Evolutionary conservation across 2,329 filamentous ascomycete genomes (phyloP), one percentile per base, ranked within the genome.

Genomic region (Pseudogymnoascus pannorum): DNA sequence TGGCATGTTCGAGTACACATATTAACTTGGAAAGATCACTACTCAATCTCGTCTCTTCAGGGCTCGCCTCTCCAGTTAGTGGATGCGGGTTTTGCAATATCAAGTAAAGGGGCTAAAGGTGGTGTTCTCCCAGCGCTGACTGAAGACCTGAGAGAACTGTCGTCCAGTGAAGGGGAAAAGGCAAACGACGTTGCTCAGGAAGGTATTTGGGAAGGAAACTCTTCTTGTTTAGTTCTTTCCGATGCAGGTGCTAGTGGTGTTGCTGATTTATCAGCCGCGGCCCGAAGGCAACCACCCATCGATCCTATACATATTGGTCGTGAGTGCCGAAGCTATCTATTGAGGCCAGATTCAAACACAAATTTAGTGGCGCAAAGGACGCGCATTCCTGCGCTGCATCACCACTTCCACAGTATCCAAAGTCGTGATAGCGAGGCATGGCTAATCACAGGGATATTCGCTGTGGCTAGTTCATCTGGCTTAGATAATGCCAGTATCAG

Each of bases 1-100:
- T 76, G 74, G 75, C 75, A 76, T 66, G 60, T 76, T 1, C 70
- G 74, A 4, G 66, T 72, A 11, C 75, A 76, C 62, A 67, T 64
- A 7, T 70, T 76, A 3, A 65, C 60, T 11, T 68, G 1, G 64
- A 40, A n/a, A 16, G 29, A 7, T 7, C 51, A 20, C 38, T 20
- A 44, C 6, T n/a, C 36, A 26, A n/a, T 18, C 29, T 24, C 24
- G 5, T 22, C 20, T 4, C 14, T 61, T 14, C 31, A n/a, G n/a
- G n/a, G n/a, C 29, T 24, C 24, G 5, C n/a, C 20, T 4, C 14
- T 61, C 16, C 31, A 31, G 18, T 57, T 64, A 8, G 65, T 67
- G 0, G 70, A 72, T 60, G 68, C 68, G 6, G 70, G 70, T 0
- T 71, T 72, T 61, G 68, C 70, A 1, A 66, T 68, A 7, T 62